A percentile compares a stretch with the other conserved stretches of the same genome.
These are phyloP conservation scores for Beauveria medogensis DNA, from an alignment of 2,329 filamentous ascomycete genomes.

Conservation along the genomic window DNA sequence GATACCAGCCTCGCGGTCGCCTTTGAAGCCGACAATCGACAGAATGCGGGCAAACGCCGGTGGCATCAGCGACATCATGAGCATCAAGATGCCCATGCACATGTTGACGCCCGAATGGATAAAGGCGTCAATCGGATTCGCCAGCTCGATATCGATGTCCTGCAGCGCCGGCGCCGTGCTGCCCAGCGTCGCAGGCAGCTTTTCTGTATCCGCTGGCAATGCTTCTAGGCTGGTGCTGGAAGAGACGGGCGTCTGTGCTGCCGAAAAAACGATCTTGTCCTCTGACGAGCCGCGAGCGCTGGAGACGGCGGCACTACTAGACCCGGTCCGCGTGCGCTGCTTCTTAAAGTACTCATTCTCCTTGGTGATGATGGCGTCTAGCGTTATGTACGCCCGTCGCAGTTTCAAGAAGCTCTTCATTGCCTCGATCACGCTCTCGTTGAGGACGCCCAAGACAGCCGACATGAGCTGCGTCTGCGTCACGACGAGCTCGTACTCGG, in stretches of 20 bases:
- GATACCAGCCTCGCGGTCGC: constrained; percentile 75
- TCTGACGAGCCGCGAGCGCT: background rate
- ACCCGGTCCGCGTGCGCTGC: constrained; percentile 20
- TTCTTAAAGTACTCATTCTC: constrained; percentile 45
- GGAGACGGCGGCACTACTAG: background rate
- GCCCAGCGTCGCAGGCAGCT: constrained; percentile 20
- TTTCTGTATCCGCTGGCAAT: constrained; percentile 36
- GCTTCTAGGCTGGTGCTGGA: background rate
- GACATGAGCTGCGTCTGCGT: constrained; percentile 84
- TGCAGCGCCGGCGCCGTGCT: constrained; percentile 5
- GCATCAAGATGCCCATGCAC: constrained; percentile 78
- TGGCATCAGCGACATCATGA: constrained; percentile 88
- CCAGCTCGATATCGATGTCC: constrained; percentile 5
- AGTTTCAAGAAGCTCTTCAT: constrained; percentile 90
- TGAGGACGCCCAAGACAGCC: constrained; percentile 80
- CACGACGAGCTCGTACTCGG: constrained; percentile 77
- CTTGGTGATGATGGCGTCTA: constrained; percentile 70
- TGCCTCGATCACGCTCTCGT: constrained; percentile 86
- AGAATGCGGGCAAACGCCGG: constrained; percentile 83
- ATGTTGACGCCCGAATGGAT: constrained; percentile 83
- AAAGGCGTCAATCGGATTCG: constrained; percentile 72
- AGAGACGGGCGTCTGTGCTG: background rate
- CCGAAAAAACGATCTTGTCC: constrained; percentile 25
- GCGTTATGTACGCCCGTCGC: constrained; percentile 75
- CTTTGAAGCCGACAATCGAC: constrained; percentile 82